These are phyloP conservation scores for Rhodosporidiobolus odoratus DNA, from an alignment of 768 basidiomycete species.

Conservation along the genomic window DNA sequence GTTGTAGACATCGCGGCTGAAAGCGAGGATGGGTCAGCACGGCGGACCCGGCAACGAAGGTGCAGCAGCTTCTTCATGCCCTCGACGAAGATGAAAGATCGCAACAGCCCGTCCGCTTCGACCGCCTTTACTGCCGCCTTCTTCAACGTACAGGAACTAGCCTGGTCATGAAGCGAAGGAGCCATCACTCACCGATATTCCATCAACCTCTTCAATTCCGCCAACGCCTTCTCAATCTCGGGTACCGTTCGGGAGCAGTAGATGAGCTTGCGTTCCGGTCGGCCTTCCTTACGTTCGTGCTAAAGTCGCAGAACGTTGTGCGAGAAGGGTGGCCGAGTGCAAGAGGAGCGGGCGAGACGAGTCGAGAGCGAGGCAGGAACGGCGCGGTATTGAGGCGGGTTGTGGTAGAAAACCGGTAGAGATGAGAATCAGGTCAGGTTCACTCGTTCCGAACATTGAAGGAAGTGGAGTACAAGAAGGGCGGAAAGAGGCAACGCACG, in stretches of 20 bases:
- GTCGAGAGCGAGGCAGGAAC: not conserved
- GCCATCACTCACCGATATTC: conserved; percentile 66
- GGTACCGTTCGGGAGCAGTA: conserved; percentile 99
- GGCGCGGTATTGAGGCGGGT: not conserved
- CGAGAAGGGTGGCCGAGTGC: no score
- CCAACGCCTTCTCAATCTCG: conserved; percentile 95
- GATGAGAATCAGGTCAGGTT: not conserved
- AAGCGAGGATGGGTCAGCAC: not conserved
- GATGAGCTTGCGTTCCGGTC: conserved; percentile 71
- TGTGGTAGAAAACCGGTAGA: not conserved
- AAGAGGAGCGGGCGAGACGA: not conserved
- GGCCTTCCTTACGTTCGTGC: conserved; percentile 54
- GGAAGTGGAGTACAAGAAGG: no score
- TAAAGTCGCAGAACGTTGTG: conserved; percentile 49
- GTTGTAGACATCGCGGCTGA: conserved; percentile 52
- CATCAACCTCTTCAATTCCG: conserved; percentile 90
- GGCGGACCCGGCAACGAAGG: not conserved
- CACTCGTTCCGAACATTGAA: no score
- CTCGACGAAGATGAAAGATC: not conserved
- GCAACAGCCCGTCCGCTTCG: no score
- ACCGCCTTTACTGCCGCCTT: no score
- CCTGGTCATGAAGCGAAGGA: conserved; percentile 41
- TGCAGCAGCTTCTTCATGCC: no score
- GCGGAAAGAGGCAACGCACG: conserved; percentile 51
- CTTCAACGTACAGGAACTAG: not conserved